These are phyloP conservation scores for Wickerhamiella pararugosa DNA, from an alignment of 1,139 yeast genomes.

Conservation along the genomic window DNA sequence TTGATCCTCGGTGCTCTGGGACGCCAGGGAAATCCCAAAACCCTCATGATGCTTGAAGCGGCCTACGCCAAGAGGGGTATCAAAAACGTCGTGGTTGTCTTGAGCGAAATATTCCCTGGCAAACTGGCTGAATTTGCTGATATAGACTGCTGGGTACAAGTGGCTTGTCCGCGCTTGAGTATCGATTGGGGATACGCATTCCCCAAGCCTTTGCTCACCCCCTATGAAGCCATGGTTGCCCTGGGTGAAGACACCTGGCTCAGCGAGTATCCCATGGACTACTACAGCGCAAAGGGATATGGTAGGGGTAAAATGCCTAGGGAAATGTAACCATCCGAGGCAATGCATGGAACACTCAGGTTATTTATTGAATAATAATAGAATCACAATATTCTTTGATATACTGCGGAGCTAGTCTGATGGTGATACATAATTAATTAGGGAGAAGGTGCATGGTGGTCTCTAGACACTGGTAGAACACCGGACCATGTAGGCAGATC, in stretches of 20 bases:
- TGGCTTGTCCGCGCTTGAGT: slow-evolving; percentile 91
- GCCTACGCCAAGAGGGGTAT: slow-evolving; percentile 40
- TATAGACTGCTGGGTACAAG: slow-evolving; percentile 90
- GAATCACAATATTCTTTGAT: no score
- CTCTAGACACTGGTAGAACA: slow-evolving; percentile 27
- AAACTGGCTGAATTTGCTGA: slow-evolving; percentile 89
- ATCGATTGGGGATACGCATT: slow-evolving; percentile 99
- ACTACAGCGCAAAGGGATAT: slow-evolving; percentile 78
- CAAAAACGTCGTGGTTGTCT: slow-evolving; percentile 61
- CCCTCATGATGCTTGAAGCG: slow-evolving; percentile 50
- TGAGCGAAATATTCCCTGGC: slow-evolving; percentile 88
- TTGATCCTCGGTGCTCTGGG: slow-evolving; percentile 90
- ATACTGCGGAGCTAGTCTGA: no score
- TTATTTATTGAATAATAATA: no score
- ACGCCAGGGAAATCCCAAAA: slow-evolving; percentile 79
- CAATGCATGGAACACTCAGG: no score
- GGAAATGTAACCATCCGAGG: not conserved
- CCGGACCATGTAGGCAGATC: slow-evolving; percentile 26
- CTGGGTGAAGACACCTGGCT: slow-evolving; percentile 59
- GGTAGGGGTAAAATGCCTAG: slow-evolving; percentile 71
- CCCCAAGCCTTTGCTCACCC: slow-evolving; percentile 78
- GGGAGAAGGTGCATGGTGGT: no score
- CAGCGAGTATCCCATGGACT: slow-evolving; percentile 86
- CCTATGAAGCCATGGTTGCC: slow-evolving; percentile 92
- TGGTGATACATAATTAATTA: no score